These are phyloP conservation scores for Fistulifera pelliculosa DNA, from an alignment of 108 stramenopile genomes.

Conservation along the genomic window DNA sequence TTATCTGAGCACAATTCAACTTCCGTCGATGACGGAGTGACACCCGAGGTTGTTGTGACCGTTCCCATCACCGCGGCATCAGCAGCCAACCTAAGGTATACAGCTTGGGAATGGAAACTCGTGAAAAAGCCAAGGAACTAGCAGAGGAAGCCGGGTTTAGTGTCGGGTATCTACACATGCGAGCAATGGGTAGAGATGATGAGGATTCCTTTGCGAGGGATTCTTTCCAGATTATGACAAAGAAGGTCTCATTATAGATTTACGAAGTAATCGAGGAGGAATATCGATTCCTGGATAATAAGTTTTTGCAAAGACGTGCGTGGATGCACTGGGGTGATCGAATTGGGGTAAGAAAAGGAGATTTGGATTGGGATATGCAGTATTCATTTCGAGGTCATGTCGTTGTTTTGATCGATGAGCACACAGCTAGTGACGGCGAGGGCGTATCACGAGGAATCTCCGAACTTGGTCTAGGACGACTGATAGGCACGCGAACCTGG, in stretches of 20 bases:
- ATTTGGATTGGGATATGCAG: slow-evolving; percentile 58
- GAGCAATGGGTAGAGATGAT: slow-evolving; percentile 46
- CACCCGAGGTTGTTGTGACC: slow-evolving; percentile 33
- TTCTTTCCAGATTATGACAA: slow-evolving; percentile 68
- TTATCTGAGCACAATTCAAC: background rate
- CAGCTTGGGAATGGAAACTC: slow-evolving; percentile 71
- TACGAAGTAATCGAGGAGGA: slow-evolving; percentile 60
- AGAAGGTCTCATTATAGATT: slow-evolving; percentile 64
- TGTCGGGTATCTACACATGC: slow-evolving; percentile 58
- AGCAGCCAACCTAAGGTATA: slow-evolving; percentile 35
- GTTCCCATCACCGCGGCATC: slow-evolving; percentile 34
- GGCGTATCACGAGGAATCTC: slow-evolving; percentile 62
- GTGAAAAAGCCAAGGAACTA: slow-evolving; percentile 33
- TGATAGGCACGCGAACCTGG: slow-evolving; percentile 74
- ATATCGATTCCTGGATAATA: slow-evolving; percentile 68
- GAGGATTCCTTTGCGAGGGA: slow-evolving; percentile 54
- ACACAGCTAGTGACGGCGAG: slow-evolving; percentile 68
- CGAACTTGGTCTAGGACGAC: slow-evolving; percentile 61
- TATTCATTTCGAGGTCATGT: slow-evolving; percentile 69
- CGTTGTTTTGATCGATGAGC: slow-evolving; percentile 64
- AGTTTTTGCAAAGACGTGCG: slow-evolving; percentile 53
- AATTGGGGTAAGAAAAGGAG: slow-evolving; percentile 36
- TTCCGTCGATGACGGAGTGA: slow-evolving; percentile 4
- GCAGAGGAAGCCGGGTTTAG: slow-evolving; percentile 47
- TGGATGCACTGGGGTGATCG: slow-evolving; percentile 71